Evolutionary conservation across 805 yeast genomes (phyloP), one percentile per base, ranked within the genome.

Genomic region (Lachancea kluyveri): DNA sequence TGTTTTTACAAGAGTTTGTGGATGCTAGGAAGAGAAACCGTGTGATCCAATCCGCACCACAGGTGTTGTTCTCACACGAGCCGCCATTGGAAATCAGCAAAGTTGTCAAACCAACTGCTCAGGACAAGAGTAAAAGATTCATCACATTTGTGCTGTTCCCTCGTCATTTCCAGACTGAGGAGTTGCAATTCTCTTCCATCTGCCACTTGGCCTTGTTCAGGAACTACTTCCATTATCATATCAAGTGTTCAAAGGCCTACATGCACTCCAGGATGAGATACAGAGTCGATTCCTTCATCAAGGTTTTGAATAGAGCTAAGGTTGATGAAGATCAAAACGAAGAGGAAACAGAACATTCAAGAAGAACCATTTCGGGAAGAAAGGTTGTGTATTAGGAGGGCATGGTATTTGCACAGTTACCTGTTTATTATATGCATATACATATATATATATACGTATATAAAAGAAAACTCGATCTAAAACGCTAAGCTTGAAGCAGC

Each of bases 261-360:
- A 78, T 92, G 79, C 99, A 92, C 62, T 86, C 95, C 31, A 79
- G 99, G 69, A 92, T 92, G 99, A 77, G 99, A 61, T 85, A 70
- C 62, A 75, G 98, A 52, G 97, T 92, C 15, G 79, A 82, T 46
- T 92, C 94, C 50, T 92, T 88, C 67, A 74, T 88, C 55, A 92
- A 92, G 69, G 90, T 92, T 19, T 76, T 92, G 63, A 92, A 92
- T 66, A 74, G 99, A 54, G 98, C 98, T 18, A 87, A 88, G 62
- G 90, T 96, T 17, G 99, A 92, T 50, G 82, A 76, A 37, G 81
- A 77, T 12, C 92, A 81, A 37, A 81, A 75, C 36, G 87, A 54
- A 11, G 39, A 38, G 11, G 36, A 28, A 6, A 30, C 21, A 10
- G 37, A 36, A 24, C 34, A 24, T 5, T 34, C 51, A 9, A 52